These are phyloP conservation scores for Serendipita sp. DNA, from an alignment of 768 basidiomycete species.

Conservation along the genomic window DNA sequence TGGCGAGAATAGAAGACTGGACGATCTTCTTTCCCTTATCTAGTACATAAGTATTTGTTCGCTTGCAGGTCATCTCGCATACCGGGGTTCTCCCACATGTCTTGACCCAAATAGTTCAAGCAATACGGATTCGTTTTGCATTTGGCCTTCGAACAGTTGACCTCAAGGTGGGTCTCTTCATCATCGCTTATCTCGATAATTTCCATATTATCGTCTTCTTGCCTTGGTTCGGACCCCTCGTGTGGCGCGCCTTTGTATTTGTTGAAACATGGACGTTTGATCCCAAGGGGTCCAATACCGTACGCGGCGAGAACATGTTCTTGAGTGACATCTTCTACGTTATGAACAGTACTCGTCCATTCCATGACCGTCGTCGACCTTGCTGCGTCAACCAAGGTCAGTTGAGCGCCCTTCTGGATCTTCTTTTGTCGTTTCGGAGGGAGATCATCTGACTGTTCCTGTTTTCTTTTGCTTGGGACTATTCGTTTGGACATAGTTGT, in stretches of 20 bases:
- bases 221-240: not conserved
- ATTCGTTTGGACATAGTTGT: not conserved
- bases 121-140: constrained; percentile 76
- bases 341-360: not conserved
- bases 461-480: not conserved
- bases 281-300: not conserved
- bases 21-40: constrained; percentile 37
- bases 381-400: not conserved
- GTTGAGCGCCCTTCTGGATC: not conserved
- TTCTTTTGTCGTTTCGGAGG: not conserved
- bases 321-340: not conserved
- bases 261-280: not conserved
- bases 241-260: not conserved
- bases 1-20: constrained; percentile 26
- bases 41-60: constrained; percentile 16
- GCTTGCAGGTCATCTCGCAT: constrained; percentile 8
- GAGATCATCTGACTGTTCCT: not conserved
- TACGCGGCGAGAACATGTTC: not conserved
- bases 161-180: constrained; percentile 42
- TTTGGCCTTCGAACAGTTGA: constrained; percentile 37
- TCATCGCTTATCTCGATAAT: not conserved
- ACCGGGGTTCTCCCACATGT: constrained; percentile 67
- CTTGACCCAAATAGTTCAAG: constrained; percentile 75
- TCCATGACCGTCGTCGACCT: not conserved
- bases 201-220: not conserved